Conservation (phyloP, 169 alveolate genomes). For the Cardiosporidium cionae region DNA sequence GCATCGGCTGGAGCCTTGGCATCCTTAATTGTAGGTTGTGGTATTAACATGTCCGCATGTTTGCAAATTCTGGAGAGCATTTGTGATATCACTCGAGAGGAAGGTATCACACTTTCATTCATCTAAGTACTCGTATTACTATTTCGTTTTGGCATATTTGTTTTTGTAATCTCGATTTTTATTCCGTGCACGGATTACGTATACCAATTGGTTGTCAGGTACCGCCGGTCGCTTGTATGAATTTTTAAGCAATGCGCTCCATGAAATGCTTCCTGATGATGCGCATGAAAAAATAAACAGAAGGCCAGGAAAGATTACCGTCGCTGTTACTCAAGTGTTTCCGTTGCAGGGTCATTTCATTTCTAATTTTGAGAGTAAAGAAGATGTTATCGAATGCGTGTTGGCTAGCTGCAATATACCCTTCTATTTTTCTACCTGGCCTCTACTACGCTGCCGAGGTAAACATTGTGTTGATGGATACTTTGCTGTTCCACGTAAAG, state of each 20-base stretch:
- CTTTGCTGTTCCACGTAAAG: conserved; percentile 13
- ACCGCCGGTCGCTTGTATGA: conserved; percentile 20
- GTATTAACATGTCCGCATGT: neutral
- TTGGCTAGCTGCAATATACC: conserved; percentile 34
- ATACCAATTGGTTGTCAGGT: neutral
- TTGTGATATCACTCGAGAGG: neutral
- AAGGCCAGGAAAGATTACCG: conserved; percentile 16
- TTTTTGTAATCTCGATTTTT: neutral
- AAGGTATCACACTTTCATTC: neutral
- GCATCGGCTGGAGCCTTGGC: neutral
- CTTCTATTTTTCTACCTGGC: conserved; percentile 25
- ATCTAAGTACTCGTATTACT: too few relatives aligned
- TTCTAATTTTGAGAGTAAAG: neutral
- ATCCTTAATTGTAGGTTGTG: neutral
- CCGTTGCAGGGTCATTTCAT: conserved; percentile 21
- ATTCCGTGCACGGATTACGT: neutral
- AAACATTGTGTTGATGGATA: conserved; percentile 25
- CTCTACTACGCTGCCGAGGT: conserved; percentile 27
- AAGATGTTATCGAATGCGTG: conserved; percentile 27
- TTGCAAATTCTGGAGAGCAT: neutral
- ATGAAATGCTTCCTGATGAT: conserved; percentile 11
- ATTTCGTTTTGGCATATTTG: too few relatives aligned
- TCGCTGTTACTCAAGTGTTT: conserved; percentile 27
- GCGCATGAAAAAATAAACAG: conserved; percentile 9
- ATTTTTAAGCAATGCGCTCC: conserved; percentile 9